Evolutionary conservation across 139 green algal genomes (phyloP).

Genomic region (Tetraselmis striata): DNA sequence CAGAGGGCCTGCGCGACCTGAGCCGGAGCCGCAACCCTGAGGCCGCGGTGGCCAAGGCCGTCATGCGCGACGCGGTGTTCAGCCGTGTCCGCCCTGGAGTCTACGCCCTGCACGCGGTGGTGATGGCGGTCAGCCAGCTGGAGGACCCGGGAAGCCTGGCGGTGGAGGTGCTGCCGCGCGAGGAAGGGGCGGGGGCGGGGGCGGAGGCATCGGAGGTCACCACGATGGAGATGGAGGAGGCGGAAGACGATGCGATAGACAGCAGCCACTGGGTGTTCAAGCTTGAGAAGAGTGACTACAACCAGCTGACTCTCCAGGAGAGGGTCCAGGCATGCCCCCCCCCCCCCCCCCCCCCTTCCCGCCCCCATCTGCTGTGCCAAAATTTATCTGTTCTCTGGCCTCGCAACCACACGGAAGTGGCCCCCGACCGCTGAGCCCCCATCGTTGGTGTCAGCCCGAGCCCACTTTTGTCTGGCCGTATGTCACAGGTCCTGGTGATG

Average conservation of each 20-base stretch:
- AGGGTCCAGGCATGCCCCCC: constrained; percentile 50
- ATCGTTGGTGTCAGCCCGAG: too few species aligned
- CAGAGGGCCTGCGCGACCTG: constrained; percentile 71
- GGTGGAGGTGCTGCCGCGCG: constrained; percentile 8
- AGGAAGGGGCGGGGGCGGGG: neutral
- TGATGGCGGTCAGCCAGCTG: constrained; percentile 3
- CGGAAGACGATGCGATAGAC: constrained; percentile 11
- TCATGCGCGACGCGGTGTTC: constrained; percentile 81
- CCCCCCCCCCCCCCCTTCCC: too few species aligned
- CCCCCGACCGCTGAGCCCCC: too few species aligned
- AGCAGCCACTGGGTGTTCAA: constrained; percentile 40
- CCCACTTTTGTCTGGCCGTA: constrained; percentile 32
- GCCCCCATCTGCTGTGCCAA: too few species aligned
- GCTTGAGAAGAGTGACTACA: constrained; percentile 47
- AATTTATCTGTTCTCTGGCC: too few species aligned
- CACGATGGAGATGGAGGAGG: too few species aligned
- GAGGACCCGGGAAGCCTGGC: neutral
- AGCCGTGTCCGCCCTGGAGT: constrained; percentile 54
- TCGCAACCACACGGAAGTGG: too few species aligned
- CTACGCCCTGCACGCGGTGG: constrained; percentile 60
- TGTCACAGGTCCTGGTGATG: neutral
- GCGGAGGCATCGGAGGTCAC: neutral
- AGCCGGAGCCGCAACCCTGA: constrained; percentile 46
- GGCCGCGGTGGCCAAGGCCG: constrained; percentile 53
- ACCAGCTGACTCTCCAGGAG: constrained; percentile 44